Base-by-base conservation (phyloP, 2,329 filamentous ascomycete species). In the Remersonia thermophila region DNA sequence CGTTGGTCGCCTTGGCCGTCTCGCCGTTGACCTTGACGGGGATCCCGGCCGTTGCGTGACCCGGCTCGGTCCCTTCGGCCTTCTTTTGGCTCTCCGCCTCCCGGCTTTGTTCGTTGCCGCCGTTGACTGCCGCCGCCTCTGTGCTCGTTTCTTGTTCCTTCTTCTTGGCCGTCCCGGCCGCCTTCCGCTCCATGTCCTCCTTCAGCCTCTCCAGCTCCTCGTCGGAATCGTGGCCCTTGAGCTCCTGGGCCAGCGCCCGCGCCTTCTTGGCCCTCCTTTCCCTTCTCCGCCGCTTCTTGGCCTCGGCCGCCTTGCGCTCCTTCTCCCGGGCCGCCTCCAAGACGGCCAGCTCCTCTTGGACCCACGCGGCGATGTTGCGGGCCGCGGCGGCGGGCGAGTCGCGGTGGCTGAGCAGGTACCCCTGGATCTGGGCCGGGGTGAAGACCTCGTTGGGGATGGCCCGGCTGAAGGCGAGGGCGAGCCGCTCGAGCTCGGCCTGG, bases 391-490 rank as follows among this genome's bases (percentile, higher is more conserved):
- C 45, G 0, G 63, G 61, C 10, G 57, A 58, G n/a, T 60, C 54
- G 18, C 62, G 50, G 40, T 66, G 56, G 3, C 56, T 53, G 26
- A 66, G 62, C 3, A 71, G 56, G 44, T 60, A 69, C 1, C 65
- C 67, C 38, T 71, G 67, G 3, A 71, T 41, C 26, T 66, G 54
- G 0, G 67, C 68, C 0, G 67, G 67, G 0, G 66, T 69, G 32
- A 70, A 64, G 0, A 52, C 57, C 30, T 58, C 50, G 6, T 61
- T 55, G 0, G 64, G 65, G 14, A 80, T 64, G 44, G 66, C 61
- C 30, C 62, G 61, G 6, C 68, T 61, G 37, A 83, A 78, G 23
- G 65, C 56, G 10, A 58, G 50, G 0, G 71, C 67, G 25, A 80
- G 70, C 18, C 66, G 52, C 11, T 46, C 32, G 4, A 65, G 45